Evolutionary conservation across 805 yeast species (phyloP), one percentile per base, ranked within the genome.

Genomic region (Tetrapisispora iriomotensis): DNA sequence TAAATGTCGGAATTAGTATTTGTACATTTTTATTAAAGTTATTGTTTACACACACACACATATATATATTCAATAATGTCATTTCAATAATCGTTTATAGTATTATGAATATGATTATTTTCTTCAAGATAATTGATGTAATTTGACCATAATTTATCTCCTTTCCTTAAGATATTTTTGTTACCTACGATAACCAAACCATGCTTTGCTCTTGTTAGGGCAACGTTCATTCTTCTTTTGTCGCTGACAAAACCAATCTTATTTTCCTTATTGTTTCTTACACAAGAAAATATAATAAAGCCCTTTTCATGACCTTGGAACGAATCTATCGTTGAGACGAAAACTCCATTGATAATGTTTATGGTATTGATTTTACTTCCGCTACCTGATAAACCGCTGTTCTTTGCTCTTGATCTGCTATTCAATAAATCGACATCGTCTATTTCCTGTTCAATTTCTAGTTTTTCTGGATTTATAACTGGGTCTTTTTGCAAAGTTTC

Each of bases 251-350:
- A 79, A 21, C 87, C 86, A 42, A 79, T 72, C 41, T 67, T 74
- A 21, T 65, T 53, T n/a, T 58, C 56, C 20, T 45, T 42, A 51
- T 79, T 79, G 17, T 78, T 74, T 50, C 96, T 70, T 24, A 86
- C 95, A 52, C 92, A 75, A 3, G 92, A 77, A 44, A 86, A 66
- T 18, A 87, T 71, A 29, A 86, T 48, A 34, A 92, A 76, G 46
- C 90, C 96, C 60, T 90, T 92, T 56, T 92, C 99, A 61, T 92
- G 97, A 46, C 95, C 95, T 61, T 86, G 95, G 65, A 86, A 86
- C 1, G 95, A 92, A 60, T 86, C 96, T n/a, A 86, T 82, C 0
- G 85, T 60, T 13, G 73, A 68, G 47, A 74, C 62, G 61, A 70
- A 64, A 14, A 71, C 54, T 4, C 69, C 71, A 38, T 67, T 65